These are phyloP conservation scores for Elsinoe arachidis DNA, from an alignment of 2,329 filamentous ascomycete genomes.

Conservation along the genomic window DNA sequence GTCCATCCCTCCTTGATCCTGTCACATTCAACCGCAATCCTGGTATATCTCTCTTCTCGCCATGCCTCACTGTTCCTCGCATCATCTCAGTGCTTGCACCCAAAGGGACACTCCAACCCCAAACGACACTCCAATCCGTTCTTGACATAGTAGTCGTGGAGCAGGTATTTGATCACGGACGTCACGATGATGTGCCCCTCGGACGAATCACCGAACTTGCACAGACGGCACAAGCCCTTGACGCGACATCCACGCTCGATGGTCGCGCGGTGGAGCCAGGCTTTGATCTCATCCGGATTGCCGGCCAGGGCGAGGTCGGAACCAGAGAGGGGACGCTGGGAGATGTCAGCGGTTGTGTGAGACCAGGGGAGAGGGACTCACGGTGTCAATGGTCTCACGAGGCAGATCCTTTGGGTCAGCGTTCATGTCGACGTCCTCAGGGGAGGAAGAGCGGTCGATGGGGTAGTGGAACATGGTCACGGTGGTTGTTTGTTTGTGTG, in stretches of 20 bases:
- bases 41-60: background rate
- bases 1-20: too few species aligned
- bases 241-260: background rate
- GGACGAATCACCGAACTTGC: background rate
- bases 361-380: background rate
- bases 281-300: background rate
- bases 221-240: background rate
- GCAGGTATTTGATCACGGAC: background rate
- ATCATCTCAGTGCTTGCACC: background rate
- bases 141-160: conserved; percentile 6
- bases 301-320: background rate
- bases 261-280: conserved; percentile 4
- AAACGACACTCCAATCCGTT: background rate
- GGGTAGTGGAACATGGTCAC: background rate
- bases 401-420: background rate
- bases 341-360: background rate
- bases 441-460: background rate
- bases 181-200: background rate
- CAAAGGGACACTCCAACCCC: background rate
- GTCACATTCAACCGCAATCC: too few species aligned
- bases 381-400: background rate
- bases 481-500: background rate
- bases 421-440: background rate
- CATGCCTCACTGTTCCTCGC: background rate
- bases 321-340: background rate